A percentile compares a stretch with the other conserved stretches of the same genome.
These are phyloP conservation scores for Penicillium paradoxum DNA, from an alignment of 495 filamentous ascomycete species.

Conservation along the genomic window DNA sequence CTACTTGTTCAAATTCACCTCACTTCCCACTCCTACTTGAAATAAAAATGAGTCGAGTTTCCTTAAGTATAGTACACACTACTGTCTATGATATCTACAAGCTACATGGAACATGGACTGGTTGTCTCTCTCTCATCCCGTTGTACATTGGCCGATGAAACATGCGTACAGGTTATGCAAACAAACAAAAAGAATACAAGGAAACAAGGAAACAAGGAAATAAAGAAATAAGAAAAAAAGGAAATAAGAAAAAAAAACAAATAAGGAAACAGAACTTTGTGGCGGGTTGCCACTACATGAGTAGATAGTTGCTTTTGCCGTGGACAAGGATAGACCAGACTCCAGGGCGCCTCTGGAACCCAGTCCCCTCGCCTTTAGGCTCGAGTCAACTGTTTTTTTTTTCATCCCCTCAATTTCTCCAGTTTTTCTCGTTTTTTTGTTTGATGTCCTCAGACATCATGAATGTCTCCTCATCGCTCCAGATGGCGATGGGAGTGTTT, in stretches of 20 bases:
- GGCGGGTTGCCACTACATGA: background rate
- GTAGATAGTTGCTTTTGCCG: background rate
- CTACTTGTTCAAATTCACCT: too few relatives aligned
- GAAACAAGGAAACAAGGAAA: background rate
- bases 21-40: too few relatives aligned
- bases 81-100: background rate
- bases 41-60: too few relatives aligned
- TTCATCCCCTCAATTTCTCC: background rate
- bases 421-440: background rate
- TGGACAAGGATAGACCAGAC: background rate
- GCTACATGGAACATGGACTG: background rate
- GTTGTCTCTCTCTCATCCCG: constrained; percentile 1
- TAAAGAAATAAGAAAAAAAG: background rate
- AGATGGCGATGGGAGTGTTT: background rate
- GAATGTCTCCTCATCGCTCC: background rate
- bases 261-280: background rate
- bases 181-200: background rate
- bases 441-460: background rate
- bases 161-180: background rate
- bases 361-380: background rate
- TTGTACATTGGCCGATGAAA: background rate
- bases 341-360: background rate
- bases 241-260: background rate
- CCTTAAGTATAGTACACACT: too few relatives aligned
- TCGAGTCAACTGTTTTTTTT: background rate